A percentile compares a stretch with the other conserved stretches of the same genome.
Conservation (phyloP, 345 rosid genomes). For the Populus ilicifolia region DNA sequence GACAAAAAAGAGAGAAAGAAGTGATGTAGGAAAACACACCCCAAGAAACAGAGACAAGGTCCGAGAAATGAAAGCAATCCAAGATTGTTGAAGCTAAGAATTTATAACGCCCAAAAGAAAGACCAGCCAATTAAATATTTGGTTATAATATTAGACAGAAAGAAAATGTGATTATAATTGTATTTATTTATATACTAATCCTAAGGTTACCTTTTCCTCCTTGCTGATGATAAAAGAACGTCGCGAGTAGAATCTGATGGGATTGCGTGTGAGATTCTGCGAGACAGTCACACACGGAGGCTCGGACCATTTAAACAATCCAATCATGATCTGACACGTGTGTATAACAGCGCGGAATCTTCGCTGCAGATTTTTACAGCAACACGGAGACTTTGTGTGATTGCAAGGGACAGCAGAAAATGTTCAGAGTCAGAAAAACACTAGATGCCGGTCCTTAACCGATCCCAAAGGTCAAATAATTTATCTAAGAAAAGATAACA, state of each 20-base stretch:
- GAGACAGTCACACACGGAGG: not conserved
- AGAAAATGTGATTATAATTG: not conserved
- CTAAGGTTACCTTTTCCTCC: not conserved
- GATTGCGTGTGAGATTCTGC: constrained; percentile 6
- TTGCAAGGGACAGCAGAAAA: not conserved
- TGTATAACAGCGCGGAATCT: not conserved
- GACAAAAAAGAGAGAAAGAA: not conserved
- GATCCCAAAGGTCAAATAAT: not conserved
- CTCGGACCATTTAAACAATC: not conserved
- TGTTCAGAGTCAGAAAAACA: not conserved
- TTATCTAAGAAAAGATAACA: not conserved
- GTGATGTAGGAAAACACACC: not conserved
- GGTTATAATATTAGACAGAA: not conserved
- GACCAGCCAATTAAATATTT: not conserved
- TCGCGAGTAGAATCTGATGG: constrained; percentile 7
- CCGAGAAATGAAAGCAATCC: not conserved
- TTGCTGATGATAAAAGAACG: not conserved
- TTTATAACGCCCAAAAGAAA: not conserved
- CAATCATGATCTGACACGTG: constrained; percentile 6
- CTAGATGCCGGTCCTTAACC: not conserved
- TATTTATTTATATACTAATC: too few species aligned
- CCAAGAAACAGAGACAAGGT: not conserved
- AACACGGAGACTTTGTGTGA: not conserved
- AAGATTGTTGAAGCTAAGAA: not conserved
- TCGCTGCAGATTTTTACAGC: not conserved